Percentiles rank a stretch among this genome's conserved stretches.
phyloP scores from a whole-genome alignment of 1,284 basidiomycete species.

The Ganoderma leucocontextum region DNA sequence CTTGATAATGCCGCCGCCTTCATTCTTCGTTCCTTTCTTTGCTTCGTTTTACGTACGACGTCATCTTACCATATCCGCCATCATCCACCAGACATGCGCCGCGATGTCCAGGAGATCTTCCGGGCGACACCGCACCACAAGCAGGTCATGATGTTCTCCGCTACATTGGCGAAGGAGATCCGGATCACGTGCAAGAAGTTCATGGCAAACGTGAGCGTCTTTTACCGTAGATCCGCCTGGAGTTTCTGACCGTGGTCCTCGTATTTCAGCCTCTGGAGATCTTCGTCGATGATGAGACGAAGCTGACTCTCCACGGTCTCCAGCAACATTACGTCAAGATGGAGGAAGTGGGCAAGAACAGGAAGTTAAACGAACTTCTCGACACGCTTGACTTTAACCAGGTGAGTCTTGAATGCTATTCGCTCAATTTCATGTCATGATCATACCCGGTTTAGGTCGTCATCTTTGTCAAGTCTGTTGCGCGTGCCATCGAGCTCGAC shows the following conservation, averaged over 20 bases:
- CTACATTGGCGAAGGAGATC: slow-evolving; percentile 97
- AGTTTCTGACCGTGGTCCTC: too few species aligned
- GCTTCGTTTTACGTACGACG: slow-evolving; percentile 56
- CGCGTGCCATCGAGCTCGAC: slow-evolving; percentile 96
- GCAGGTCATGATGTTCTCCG: slow-evolving; percentile 99
- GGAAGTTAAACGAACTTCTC: slow-evolving; percentile 96
- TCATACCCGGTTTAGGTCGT: slow-evolving; percentile 75
- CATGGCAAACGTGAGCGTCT: slow-evolving; percentile 90
- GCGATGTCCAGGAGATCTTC: slow-evolving; percentile 99
- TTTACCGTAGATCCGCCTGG: not conserved
- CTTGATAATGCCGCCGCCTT: slow-evolving; percentile 21
- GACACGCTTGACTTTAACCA: slow-evolving; percentile 99
- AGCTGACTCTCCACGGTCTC: slow-evolving; percentile 96
- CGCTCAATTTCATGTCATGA: not conserved
- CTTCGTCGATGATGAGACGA: slow-evolving; percentile 99
- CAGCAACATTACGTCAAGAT: slow-evolving; percentile 99
- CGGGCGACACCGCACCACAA: slow-evolving; percentile 99
- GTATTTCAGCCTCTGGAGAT: slow-evolving; percentile 93
- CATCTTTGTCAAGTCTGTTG: slow-evolving; percentile 99
- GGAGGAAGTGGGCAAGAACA: slow-evolving; percentile 95
- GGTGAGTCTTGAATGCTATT: slow-evolving; percentile 50
- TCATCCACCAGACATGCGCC: slow-evolving; percentile 95
- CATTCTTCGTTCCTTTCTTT: slow-evolving; percentile 51
- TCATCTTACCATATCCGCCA: slow-evolving; percentile 67
- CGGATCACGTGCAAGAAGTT: slow-evolving; percentile 99